Evolutionary conservation across 169 alveolate genomes (phyloP).

Genomic region (Plasmodium malariae): DNA sequence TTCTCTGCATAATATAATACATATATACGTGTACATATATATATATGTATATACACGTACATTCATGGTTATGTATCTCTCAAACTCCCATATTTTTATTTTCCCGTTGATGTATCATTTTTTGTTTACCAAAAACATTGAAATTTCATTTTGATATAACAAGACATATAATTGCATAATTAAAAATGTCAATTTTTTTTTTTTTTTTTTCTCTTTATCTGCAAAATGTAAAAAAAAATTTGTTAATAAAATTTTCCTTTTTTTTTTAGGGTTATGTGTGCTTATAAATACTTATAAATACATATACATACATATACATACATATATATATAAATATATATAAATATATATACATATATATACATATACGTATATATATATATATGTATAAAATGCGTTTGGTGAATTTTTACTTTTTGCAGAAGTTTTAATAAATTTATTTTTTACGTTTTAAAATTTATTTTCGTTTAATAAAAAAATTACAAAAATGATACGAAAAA

Average conservation of each 20-base stretch:
- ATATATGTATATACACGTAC: conserved; percentile 10
- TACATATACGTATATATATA: not conserved
- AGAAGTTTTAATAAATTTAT: not conserved
- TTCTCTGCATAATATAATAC: too few relatives aligned
- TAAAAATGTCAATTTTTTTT: conserved; percentile 21
- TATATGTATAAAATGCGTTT: not conserved
- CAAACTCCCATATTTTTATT: conserved; percentile 3
- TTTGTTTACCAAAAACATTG: conserved; percentile 40
- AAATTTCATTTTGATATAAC: conserved; percentile 39
- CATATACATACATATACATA: too few relatives aligned
- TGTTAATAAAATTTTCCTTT: conserved; percentile 3
- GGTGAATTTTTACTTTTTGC: conserved; percentile 11
- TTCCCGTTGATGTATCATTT: conserved; percentile 13
- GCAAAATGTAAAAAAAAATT: conserved; percentile 22
- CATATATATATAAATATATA: too few relatives aligned
- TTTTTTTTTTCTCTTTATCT: conserved; percentile 28
- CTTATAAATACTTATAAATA: too few relatives aligned
- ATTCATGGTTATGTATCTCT: conserved; percentile 13
- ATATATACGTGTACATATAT: conserved; percentile 9
- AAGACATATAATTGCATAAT: conserved; percentile 52
- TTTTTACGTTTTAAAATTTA: too few relatives aligned
- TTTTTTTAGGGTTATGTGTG: not conserved
- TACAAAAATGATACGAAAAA: too few relatives aligned
- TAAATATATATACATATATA: not conserved
- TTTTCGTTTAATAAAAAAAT: too few relatives aligned